Percentiles rank a stretch among this genome's conserved stretches.
These are phyloP conservation scores for Penicillium sp. DNA, from an alignment of 2,329 filamentous ascomycete species.

Conservation along the genomic window DNA sequence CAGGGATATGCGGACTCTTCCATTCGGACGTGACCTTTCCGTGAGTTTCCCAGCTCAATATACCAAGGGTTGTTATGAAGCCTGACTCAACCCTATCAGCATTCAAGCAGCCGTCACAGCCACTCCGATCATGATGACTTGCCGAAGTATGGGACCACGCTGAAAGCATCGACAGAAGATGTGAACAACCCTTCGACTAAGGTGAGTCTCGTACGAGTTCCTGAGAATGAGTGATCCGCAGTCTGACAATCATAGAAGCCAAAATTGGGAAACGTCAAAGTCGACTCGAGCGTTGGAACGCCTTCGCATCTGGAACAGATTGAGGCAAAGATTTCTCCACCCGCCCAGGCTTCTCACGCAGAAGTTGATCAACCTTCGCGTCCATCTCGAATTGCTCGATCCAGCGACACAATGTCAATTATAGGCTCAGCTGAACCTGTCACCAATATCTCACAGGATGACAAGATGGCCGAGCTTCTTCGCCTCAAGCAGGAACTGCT, in stretches of 20 bases:
- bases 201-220: constrained; percentile 31
- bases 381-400: constrained; percentile 21
- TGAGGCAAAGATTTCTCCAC: constrained; percentile 43
- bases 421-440: constrained; percentile 11
- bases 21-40: constrained; percentile 27
- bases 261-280: constrained; percentile 46
- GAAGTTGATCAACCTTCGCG: constrained; percentile 25
- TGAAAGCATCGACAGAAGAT: constrained; percentile 24
- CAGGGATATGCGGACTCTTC: constrained; percentile 17
- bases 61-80: not conserved
- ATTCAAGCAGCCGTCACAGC: constrained; percentile 25
- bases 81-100: constrained; percentile 27
- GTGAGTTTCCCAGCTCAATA: constrained; percentile 24
- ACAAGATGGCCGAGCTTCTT: constrained; percentile 52
- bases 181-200: constrained; percentile 36
- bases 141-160: constrained; percentile 38
- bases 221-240: not conserved
- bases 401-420: constrained; percentile 14
- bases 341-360: constrained; percentile 12
- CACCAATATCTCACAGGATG: constrained; percentile 19
- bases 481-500: constrained; percentile 60
- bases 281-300: constrained; percentile 29
- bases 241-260: constrained; percentile 48
- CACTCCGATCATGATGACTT: constrained; percentile 35
- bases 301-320: constrained; percentile 65